Base-by-base conservation (phyloP, 495 filamentous ascomycete species). In the Clohesyomyces aquaticus region DNA sequence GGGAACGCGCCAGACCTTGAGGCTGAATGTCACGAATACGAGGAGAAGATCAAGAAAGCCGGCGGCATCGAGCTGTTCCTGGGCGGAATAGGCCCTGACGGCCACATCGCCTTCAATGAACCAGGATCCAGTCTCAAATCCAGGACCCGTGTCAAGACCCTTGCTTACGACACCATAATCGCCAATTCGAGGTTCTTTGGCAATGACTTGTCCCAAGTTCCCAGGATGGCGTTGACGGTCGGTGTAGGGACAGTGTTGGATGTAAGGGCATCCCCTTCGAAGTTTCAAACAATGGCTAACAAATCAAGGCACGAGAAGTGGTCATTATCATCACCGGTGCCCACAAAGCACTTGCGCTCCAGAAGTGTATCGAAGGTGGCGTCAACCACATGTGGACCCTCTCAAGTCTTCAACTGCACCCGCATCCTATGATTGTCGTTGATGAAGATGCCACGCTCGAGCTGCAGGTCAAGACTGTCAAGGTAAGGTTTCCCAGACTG, bases 341-440 rank as follows among this genome's bases (percentile, higher is more conserved):
- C 6, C 87, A 89, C 77, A 95, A 93, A 73, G 85, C 91, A 0
- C 77, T 89, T 4, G 90, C 91, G n/a, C 74, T 93, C 60, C 87
- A 93, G 69, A 86, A 85, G 62, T 91, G 89, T 66, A 85, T 95
- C 28, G 91, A 95, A 72, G 86, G 86, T 27, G 88, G 88, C 8
- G 83, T 95, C 43, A 91, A 91, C 71, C 89, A 93, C 77, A 93
- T 93, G 90, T 93, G 89, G 89, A 93, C 91, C 0, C 81, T 92
- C 9, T 91, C 89, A 4, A 84, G 83, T 26, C 79, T 95, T 59
- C 91, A 95, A 74, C 70, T 93, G 65, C 91, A 93, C 70, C 88
- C 84, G 3, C 86, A 91, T 69, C 84, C 89, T 19, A 81, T 93
- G 79, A 83, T 93, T 32, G 88, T 93, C 2, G 90, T 89, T 47